Conservation (phyloP, 345 rosid species). For the Lepidium sativum region DNA sequence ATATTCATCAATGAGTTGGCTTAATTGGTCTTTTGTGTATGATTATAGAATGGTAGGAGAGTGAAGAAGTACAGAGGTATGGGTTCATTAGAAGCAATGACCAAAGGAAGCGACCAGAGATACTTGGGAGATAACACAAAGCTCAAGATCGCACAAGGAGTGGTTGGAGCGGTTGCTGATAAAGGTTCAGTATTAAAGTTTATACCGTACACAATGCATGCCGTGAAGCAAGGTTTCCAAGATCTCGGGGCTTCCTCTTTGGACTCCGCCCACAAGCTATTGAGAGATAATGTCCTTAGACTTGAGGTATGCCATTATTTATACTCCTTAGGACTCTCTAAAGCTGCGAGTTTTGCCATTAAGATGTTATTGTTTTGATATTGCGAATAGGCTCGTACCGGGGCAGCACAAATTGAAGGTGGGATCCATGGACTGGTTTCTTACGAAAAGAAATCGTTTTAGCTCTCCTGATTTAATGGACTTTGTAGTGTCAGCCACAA, state of each 20-base stretch:
- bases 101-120: conserved; percentile 88
- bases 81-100: conserved; percentile 98
- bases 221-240: conserved; percentile 96
- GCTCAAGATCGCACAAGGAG: conserved; percentile 94
- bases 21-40: background rate
- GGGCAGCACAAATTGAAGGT: conserved; percentile 89
- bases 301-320: conserved; percentile 53
- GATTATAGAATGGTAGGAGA: conserved; percentile 45
- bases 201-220: conserved; percentile 87
- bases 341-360: background rate
- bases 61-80: conserved; percentile 80
- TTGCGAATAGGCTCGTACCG: conserved; percentile 54
- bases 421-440: conserved; percentile 75
- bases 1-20: background rate
- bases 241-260: conserved; percentile 85
- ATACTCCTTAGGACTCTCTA: background rate
- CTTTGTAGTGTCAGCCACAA: background rate
- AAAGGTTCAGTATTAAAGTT: conserved; percentile 79
- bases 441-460: conserved; percentile 55
- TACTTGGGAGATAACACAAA: conserved; percentile 80
- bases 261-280: conserved; percentile 57
- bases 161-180: conserved; percentile 87
- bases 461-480: background rate
- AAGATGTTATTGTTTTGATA: background rate
- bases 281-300: conserved; percentile 53